Evolutionary conservation across 2,329 filamentous ascomycete species (phyloP).

Genomic region (Pseudocercospora musae): DNA sequence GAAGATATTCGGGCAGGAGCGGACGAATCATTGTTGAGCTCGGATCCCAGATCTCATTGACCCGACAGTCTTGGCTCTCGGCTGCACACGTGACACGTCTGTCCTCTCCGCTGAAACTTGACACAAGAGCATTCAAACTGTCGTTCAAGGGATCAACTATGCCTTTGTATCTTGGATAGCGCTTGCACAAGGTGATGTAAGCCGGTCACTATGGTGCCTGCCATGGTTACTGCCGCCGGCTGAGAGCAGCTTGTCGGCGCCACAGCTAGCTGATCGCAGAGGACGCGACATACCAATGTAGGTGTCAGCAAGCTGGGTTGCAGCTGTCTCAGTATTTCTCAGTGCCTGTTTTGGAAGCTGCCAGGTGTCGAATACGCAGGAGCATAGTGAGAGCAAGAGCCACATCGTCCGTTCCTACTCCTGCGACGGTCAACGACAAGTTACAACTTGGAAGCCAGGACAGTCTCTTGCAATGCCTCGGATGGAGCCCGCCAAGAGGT

Average conservation of each 20-base stretch:
- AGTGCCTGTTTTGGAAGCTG: background rate
- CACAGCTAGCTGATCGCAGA: background rate
- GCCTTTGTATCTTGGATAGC: background rate
- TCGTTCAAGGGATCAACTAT: background rate
- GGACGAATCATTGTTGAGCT: background rate
- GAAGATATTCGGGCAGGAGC: background rate
- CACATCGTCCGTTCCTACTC: background rate
- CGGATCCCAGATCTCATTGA: background rate
- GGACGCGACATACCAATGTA: background rate
- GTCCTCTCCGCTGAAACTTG: background rate
- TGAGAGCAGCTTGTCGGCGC: background rate
- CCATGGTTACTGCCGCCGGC: background rate
- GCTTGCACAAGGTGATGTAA: background rate
- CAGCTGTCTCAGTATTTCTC: background rate
- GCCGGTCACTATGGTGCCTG: background rate
- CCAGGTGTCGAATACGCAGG: background rate
- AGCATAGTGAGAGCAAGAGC: background rate
- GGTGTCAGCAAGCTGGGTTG: background rate
- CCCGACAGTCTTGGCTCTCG: background rate
- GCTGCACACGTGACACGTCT: background rate
- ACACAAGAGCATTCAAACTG: background rate
- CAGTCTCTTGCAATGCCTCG: background rate
- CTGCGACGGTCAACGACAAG: background rate
- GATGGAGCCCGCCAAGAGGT: background rate
- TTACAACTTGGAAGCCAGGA: background rate